Percentiles rank a stretch among this genome's conserved stretches.
Evolutionary conservation across 257 asterid species (phyloP).

Genomic region (Primulina tabacum): DNA sequence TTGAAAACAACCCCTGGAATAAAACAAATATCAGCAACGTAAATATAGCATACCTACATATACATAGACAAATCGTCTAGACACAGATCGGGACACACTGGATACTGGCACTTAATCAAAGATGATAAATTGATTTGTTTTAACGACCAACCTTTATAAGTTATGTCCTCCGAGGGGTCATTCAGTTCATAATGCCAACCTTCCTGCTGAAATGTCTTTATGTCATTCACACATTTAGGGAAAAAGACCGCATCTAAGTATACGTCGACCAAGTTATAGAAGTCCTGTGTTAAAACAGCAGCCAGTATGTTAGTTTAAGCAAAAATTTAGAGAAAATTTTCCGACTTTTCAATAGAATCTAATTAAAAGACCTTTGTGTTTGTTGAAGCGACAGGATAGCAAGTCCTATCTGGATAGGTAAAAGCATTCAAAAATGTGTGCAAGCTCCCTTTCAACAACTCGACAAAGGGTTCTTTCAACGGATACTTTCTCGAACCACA

Average conservation of each 20-base stretch:
- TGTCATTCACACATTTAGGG: constrained; percentile 92
- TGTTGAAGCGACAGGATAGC: constrained; percentile 99
- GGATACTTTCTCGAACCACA: constrained; percentile 99
- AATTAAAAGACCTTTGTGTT: constrained; percentile 66
- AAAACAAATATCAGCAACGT: constrained; percentile 20
- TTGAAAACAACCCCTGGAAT: constrained; percentile 92
- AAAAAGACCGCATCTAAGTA: constrained; percentile 95
- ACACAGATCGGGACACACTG: background rate
- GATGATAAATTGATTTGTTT: constrained; percentile 1
- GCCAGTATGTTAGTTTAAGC: constrained; percentile 21
- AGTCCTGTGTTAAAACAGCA: constrained; percentile 57
- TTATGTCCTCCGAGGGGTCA: constrained; percentile 93
- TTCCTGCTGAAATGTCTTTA: constrained; percentile 95
- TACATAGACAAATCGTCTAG: background rate
- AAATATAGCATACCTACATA: constrained; percentile 11
- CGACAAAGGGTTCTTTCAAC: constrained; percentile 94
- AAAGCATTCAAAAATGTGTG: constrained; percentile 94
- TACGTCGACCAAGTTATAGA: constrained; percentile 98
- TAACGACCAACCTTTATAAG: constrained; percentile 66
- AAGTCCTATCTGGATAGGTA: constrained; percentile 97
- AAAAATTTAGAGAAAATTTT: background rate
- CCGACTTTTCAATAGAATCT: constrained; percentile 13
- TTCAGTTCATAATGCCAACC: constrained; percentile 99
- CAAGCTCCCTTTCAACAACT: constrained; percentile 92
- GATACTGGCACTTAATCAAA: constrained; percentile 12